These are phyloP conservation scores for Umbelopsis sp. DNA, from an alignment of 192 early-diverging fungal genomes.

Conservation along the genomic window DNA sequence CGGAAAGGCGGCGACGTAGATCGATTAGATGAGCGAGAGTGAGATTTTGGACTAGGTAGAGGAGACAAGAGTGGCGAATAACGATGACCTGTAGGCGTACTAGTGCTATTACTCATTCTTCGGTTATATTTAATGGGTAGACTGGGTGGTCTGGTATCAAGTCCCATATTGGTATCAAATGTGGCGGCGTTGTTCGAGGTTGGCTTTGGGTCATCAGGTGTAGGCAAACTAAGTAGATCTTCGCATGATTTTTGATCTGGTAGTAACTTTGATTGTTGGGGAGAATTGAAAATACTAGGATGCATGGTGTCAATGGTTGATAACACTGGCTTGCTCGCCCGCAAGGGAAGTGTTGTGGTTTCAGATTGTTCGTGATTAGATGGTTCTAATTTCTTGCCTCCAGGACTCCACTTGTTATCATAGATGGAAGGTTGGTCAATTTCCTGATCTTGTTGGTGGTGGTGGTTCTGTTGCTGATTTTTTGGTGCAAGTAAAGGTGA, in stretches of 20 bases:
- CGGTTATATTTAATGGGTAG: constrained; percentile 1
- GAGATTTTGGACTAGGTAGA: constrained; percentile 1
- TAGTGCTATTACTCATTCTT: constrained; percentile 9
- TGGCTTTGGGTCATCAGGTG: background rate
- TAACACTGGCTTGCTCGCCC: background rate
- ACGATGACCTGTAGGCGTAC: constrained; percentile 3
- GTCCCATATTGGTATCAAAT: background rate
- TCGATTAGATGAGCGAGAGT: background rate
- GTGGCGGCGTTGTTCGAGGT: background rate
- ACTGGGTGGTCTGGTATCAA: background rate
- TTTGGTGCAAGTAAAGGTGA: constrained; percentile 1
- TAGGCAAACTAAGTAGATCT: background rate
- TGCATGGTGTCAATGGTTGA: background rate
- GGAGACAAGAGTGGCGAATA: constrained; percentile 3
- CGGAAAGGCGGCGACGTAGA: constrained; percentile 4
- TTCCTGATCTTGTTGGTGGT: background rate
- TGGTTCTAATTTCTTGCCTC: background rate
- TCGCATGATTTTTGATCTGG: background rate
- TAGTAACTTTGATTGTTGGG: background rate
- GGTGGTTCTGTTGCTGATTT: too few relatives aligned
- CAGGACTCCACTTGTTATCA: constrained; percentile 6
- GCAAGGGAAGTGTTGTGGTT: background rate
- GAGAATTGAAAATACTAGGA: background rate
- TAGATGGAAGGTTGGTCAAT: background rate
- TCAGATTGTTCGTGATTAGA: background rate